Base-by-base conservation (phyloP, 1,139 yeast genomes). In the Debaryomyces robertsiae region DNA sequence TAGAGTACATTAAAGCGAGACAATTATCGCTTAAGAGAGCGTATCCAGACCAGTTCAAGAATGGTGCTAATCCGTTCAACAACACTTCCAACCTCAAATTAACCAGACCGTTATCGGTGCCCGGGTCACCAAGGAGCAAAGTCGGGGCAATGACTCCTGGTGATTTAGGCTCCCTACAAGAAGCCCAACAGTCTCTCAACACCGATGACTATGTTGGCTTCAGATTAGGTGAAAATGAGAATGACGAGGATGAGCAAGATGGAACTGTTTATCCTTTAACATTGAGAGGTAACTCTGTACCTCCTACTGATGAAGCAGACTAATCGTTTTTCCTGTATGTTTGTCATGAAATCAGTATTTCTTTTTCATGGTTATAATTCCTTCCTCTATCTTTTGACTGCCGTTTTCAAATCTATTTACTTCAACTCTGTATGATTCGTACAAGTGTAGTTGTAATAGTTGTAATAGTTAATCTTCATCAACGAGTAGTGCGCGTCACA, bases 141-240 rank as follows among this genome's bases (percentile, higher is more conserved):
- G 54, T 77, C 37, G 84, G 88, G 13, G 66, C 81, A 51, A 90
- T 89, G 95, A 93, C 98, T 1, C 98, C 98, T 0, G 98, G 98
- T 37, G 98, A 93, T 62, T 77, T 93, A 52, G 98, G 98, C n/a
- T 84, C 96, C 9, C 73, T 93, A 54, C 97, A 89, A 64, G 98
- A 93, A 61, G 89, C 89, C 30, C 77, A 78, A 43, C 86, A 84
- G 58, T 67, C 75, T 1, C 76, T 89, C 41, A 81, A 84, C 49
- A 84, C 88, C 29, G 94, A 84, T 41, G 96, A 88, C 58, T 93
- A 89, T 60, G 71, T 82, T 43, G 81, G 84, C 9, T 93, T 94
- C 79, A 81, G 75, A 52, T 73, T 91, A 48, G 86, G 88, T 23
- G 79, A 71, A 11, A 61, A 58, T 16, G 79, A 71, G 27, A 79